Base-by-base conservation (phyloP, 208 protist species). In the Tritrichomonas foetus region DNA sequence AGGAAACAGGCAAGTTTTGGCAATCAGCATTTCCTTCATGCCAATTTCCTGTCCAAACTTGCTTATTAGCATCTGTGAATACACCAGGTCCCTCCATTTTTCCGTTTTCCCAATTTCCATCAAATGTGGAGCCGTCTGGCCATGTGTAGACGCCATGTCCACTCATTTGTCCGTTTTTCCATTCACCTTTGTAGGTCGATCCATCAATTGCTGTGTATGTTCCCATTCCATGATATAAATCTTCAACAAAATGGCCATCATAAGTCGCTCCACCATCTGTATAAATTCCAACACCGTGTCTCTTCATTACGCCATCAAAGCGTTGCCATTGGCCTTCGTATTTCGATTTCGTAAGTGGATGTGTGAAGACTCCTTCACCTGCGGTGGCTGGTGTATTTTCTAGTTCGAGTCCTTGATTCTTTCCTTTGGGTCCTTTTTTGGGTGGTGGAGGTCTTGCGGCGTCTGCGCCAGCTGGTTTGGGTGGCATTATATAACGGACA, bases 281-380 rank as follows among this genome's bases (percentile, higher is more conserved):
- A 89, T 89, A 89, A n/a, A 89, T 89, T 89, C 78, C 78, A 27
- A 30, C 30, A 53, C 78, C 78, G 57, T 89, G 78, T 2, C 78
- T 8, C n/a, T 89, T 89, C 78, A 89, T 89, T 1, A 61, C 47
- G 20, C 78, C 78, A 53, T 57, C 78, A 39, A 89, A 89, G 25
- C 78, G 25, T 89, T 89, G 78, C 78, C 78, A 89, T 57, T 89
- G 78, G 2, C 78, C 78, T 89, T 89, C 78, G 57, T 89, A 89
- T 89, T 89, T 89, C 20, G 78, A 41, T 53, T 57, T 57, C 57
- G 41, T 49, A 89, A 33, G 27, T 57, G 20, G 44, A 89, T 57
- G 47, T 39, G 39, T 57, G 30, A 89, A 89, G 25, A 89, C 47
- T n/a, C 78, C 78, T 57, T 89, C 78, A 39, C 78, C 78, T 33